Percentiles rank a stretch among this genome's conserved stretches.
phyloP scores from a whole-genome alignment of 768 basidiomycete genomes.

The Leccinum truebloodii region DNA sequence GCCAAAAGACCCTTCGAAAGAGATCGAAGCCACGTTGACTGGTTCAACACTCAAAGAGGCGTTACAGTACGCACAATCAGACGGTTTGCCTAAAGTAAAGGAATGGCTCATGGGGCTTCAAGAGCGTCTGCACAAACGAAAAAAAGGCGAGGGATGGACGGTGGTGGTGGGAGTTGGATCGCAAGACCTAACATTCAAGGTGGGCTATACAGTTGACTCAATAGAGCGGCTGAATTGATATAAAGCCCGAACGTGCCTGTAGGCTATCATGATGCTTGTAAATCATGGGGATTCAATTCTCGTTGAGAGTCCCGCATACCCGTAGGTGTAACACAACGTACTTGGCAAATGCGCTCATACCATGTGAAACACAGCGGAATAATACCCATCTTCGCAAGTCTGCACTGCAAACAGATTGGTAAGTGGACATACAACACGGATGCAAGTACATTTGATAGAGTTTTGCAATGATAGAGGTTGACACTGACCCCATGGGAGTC shows the following conservation, averaged over 20 bases:
- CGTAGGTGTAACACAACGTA: conserved; percentile 35
- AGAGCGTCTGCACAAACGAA: conserved; percentile 59
- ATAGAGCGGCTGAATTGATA: not conserved
- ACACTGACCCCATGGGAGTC: conserved; percentile 69
- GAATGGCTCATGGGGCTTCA: conserved; percentile 71
- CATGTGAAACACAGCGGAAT: conserved; percentile 45
- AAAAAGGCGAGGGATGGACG: conserved; percentile 61
- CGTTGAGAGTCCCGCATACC: conserved; percentile 76
- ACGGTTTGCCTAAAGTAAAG: conserved; percentile 57
- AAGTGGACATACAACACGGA: conserved; percentile 8
- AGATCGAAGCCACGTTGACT: too few species aligned
- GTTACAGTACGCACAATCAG: conserved; percentile 72
- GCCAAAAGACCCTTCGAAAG: too few species aligned
- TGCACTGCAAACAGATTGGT: conserved; percentile 58
- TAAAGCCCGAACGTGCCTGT: not conserved
- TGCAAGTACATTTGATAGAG: conserved; percentile 27
- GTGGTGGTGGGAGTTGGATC: conserved; percentile 73
- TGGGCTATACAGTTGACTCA: not conserved
- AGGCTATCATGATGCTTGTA: conserved; percentile 67
- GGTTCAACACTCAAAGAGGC: conserved; percentile 28
- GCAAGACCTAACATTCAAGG: conserved; percentile 85
- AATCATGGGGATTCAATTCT: conserved; percentile 74
- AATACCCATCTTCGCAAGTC: conserved; percentile 54
- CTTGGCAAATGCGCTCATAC: not conserved
- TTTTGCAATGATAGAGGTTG: conserved; percentile 52